Evolutionary conservation across 345 rosid species (phyloP).

Genomic region (Eutrema yunnanense): DNA sequence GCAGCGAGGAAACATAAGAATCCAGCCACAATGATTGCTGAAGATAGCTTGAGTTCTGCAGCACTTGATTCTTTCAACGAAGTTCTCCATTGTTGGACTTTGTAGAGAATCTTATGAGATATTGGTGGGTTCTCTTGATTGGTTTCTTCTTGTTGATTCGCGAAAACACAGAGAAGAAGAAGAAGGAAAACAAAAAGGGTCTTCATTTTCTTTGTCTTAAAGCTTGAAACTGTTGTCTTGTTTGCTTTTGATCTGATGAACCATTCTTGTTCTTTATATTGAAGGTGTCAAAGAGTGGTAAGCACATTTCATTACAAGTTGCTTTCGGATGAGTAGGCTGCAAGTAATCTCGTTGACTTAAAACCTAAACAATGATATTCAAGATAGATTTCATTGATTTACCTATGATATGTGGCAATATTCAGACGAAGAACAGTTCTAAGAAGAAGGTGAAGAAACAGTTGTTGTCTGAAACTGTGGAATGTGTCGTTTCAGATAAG

Average conservation of each 20-base stretch:
- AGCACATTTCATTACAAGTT: slow-evolving; percentile 25
- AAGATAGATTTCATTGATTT: background rate
- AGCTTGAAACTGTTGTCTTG: background rate
- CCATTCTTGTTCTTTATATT: slow-evolving; percentile 10
- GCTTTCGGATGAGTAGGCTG: slow-evolving; percentile 23
- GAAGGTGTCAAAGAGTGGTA: slow-evolving; percentile 29
- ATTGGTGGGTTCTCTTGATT: background rate
- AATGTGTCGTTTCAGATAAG: slow-evolving; percentile 13
- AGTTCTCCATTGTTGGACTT: slow-evolving; percentile 36
- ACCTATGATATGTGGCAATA: slow-evolving; percentile 18
- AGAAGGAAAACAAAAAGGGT: slow-evolving; percentile 9
- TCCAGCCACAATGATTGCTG: slow-evolving; percentile 44
- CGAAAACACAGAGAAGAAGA: slow-evolving; percentile 6
- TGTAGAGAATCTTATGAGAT: slow-evolving; percentile 15
- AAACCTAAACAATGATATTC: slow-evolving; percentile 8
- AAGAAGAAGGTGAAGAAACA: slow-evolving; percentile 5
- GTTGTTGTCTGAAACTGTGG: slow-evolving; percentile 12
- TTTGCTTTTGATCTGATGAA: slow-evolving; percentile 10
- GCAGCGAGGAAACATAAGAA: slow-evolving; percentile 61
- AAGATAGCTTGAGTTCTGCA: slow-evolving; percentile 30
- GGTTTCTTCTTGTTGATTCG: slow-evolving; percentile 4
- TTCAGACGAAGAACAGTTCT: slow-evolving; percentile 26
- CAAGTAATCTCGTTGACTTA: slow-evolving; percentile 28
- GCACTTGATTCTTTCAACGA: slow-evolving; percentile 25
- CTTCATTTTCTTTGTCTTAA: slow-evolving; percentile 12